These are phyloP conservation scores for Berberis vulgaris DNA, from an alignment of 164 flowering plant species.

Conservation along the genomic window DNA sequence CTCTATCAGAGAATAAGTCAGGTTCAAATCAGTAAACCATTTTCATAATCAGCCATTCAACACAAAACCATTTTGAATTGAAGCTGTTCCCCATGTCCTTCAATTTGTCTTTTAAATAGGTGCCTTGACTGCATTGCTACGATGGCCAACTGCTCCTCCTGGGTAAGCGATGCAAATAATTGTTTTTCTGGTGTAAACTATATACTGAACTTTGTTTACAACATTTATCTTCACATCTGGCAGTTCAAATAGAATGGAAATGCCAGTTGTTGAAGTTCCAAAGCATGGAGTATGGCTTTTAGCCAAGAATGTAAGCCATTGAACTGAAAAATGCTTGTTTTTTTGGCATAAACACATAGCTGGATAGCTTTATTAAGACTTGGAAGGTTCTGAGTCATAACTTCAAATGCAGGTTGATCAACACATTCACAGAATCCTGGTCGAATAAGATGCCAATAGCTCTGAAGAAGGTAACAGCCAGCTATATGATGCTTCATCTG, in stretches of 20 bases:
- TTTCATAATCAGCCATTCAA: slow-evolving; percentile 5
- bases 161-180: slow-evolving; percentile 32
- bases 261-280: slow-evolving; percentile 90
- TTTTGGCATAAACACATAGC: neutral
- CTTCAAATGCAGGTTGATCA: slow-evolving; percentile 60
- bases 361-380: neutral
- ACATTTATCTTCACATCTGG: slow-evolving; percentile 6
- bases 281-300: slow-evolving; percentile 80
- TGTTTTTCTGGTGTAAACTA: neutral
- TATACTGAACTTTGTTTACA: neutral
- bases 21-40: slow-evolving; percentile 26
- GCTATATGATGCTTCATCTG: slow-evolving; percentile 57
- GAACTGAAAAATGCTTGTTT: neutral
- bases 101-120: slow-evolving; percentile 25
- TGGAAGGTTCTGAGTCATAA: too few species aligned
- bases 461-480: slow-evolving; percentile 23
- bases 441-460: slow-evolving; percentile 65
- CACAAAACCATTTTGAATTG: too few species aligned
- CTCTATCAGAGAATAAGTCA: slow-evolving; percentile 56
- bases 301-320: slow-evolving; percentile 67
- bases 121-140: slow-evolving; percentile 59
- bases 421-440: slow-evolving; percentile 71
- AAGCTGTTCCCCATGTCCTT: neutral
- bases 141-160: slow-evolving; percentile 94
- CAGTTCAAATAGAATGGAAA: slow-evolving; percentile 62